Percentiles rank a stretch among this genome's conserved stretches.
These are phyloP conservation scores for Sphaerulina musiva DNA, from an alignment of 2,329 filamentous ascomycete genomes.

Conservation along the genomic window DNA sequence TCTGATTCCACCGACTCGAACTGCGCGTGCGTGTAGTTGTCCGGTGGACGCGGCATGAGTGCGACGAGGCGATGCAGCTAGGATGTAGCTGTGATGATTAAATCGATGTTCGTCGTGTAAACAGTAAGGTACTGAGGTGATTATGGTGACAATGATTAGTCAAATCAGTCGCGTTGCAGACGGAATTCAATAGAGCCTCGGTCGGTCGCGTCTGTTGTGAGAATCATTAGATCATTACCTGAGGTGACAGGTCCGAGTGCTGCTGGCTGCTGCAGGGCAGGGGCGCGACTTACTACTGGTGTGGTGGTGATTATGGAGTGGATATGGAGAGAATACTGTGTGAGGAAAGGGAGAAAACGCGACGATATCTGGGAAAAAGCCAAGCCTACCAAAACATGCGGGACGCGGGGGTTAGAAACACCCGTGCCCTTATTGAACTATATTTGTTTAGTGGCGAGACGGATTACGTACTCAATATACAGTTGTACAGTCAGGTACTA, in stretches of 20 bases:
- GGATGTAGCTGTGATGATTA: background rate
- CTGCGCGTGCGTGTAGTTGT: slow-evolving; percentile 27
- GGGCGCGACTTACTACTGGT: background rate
- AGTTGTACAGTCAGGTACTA: no score
- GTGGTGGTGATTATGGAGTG: slow-evolving; percentile 6
- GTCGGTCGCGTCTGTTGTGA: no score
- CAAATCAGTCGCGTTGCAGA: no score
- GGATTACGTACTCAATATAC: no score
- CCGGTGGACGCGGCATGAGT: slow-evolving; percentile 24
- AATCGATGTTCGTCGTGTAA: background rate
- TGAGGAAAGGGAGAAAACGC: background rate
- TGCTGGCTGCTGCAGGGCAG: no score
- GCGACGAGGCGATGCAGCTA: background rate
- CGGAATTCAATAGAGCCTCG: no score
- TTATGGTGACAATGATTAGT: background rate
- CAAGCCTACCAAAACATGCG: slow-evolving; percentile 7
- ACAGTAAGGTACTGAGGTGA: background rate
- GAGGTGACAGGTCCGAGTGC: no score
- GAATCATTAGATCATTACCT: no score
- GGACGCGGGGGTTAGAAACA: background rate
- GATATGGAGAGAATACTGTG: slow-evolving; percentile 2
- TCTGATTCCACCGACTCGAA: slow-evolving; percentile 26
- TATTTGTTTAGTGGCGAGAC: no score
- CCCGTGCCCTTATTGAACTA: no score
- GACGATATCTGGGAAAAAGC: background rate